Evolutionary conservation across 169 alveolate genomes (phyloP), one percentile per base, ranked within the genome.

Genomic region (Miamiensis avidus): DNA sequence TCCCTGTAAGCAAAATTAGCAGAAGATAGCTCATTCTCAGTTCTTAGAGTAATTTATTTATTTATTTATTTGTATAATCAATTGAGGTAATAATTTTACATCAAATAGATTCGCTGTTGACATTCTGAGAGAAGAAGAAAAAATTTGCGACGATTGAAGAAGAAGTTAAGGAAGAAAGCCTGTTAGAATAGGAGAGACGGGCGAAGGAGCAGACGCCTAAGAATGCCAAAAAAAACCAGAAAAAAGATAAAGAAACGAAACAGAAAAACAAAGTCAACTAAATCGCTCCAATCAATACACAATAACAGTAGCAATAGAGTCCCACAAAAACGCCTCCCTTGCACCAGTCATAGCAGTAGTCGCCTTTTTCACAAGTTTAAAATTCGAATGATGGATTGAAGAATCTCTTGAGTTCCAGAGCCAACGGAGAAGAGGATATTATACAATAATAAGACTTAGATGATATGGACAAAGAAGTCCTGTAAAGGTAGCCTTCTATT

Each of bases 1-100:
- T 25, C 90, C 90, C n/a, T 86, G 90, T 29, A 86, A 86, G 65
- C 72, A 81, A 30, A 86, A 86, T 75, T 75, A 86, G 65, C 64
- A 75, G 74, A 31, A 73, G 29, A 86, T 86, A 25, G 84, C 81
- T 31, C 65, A 72, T 32, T 74, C 87, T 31, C 75, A 86, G 75
- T 86, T 86, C 75, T 65, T 86, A 30, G 79, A 82, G 16, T 86
- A 84, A 49, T 11, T 49, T 49, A 11, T 49, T 11, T 49, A 11
- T 49, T 49, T 11, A 49, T 20, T 49, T 49, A 49, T 49, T 11
- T 49, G 69, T 49, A 20, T 49, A 49, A 49, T 11, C 20, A 49
- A 20, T 49, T 49, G 4, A 49, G 20, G 20, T 49, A 11, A 11
- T 49, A 49, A 49, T 11, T 49, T 49, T 49, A 49, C 4, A 49